phyloP scores from a whole-genome alignment of 75 land plant genomes.

The Selaginella moellendorffii region DNA sequence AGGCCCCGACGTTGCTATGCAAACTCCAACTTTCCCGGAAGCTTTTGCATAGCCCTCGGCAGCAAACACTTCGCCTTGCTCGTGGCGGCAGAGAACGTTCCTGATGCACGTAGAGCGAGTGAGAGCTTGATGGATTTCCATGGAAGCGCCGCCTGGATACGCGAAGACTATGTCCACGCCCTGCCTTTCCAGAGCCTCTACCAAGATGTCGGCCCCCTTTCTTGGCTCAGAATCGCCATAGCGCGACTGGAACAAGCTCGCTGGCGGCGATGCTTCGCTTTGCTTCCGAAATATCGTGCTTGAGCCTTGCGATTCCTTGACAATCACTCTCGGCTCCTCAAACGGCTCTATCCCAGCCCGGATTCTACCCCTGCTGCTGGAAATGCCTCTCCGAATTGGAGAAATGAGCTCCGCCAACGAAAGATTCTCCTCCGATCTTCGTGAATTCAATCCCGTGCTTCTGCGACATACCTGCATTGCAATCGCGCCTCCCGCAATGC shows the following conservation, averaged over 20 bases:
- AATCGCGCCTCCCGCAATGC: neutral
- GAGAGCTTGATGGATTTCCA: constrained; percentile 95
- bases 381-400: no score
- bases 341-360: no score
- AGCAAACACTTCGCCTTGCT: constrained; percentile 87
- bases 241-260: constrained; percentile 15
- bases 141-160: constrained; percentile 87
- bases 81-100: constrained; percentile 76
- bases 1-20: constrained; percentile 93
- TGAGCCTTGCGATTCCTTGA: no score
- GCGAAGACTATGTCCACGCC: constrained; percentile 76
- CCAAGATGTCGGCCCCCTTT: constrained; percentile 73
- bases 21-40: constrained; percentile 69
- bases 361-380: no score
- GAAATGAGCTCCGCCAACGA: no score
- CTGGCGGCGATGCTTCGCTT: no score
- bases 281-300: no score
- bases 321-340: no score
- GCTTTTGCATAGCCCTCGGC: constrained; percentile 84
- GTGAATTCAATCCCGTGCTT: no score
- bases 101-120: constrained; percentile 49
- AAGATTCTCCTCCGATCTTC: no score
- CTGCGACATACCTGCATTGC: neutral
- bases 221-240: constrained; percentile 50
- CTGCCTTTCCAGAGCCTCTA: constrained; percentile 81